These are phyloP conservation scores for Suillus decipiens DNA, from an alignment of 768 basidiomycete species.

Conservation along the genomic window DNA sequence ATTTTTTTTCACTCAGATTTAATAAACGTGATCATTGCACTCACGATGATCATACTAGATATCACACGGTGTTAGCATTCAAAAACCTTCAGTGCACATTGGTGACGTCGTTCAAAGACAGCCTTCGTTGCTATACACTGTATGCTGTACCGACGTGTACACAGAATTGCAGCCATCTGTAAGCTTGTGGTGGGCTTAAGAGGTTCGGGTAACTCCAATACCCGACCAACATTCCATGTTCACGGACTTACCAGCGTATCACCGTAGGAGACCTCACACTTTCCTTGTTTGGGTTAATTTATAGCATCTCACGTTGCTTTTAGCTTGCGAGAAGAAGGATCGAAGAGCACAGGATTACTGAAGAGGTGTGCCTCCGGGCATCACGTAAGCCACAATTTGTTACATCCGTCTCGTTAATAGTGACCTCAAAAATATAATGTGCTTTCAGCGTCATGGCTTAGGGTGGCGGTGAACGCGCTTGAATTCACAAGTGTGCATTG, in stretches of 20 bases:
- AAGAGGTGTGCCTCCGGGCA: slow-evolving; percentile 20
- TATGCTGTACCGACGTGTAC: background rate
- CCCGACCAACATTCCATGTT: background rate
- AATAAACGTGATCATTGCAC: background rate
- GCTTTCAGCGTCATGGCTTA: slow-evolving; percentile 27
- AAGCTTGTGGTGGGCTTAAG: background rate
- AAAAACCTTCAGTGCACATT: background rate
- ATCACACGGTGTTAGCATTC: background rate
- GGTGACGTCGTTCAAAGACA: background rate
- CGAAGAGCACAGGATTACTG: slow-evolving; percentile 28
- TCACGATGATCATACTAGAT: background rate
- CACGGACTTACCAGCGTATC: background rate
- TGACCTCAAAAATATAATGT: slow-evolving; percentile 14
- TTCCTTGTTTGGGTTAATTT: background rate
- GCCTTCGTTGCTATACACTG: background rate
- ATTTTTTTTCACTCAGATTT: background rate
- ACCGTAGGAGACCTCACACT: background rate
- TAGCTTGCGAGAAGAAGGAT: background rate
- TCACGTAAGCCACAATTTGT: slow-evolving; percentile 16
- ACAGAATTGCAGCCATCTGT: background rate
- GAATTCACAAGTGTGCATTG: background rate
- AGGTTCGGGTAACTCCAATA: slow-evolving; percentile 2
- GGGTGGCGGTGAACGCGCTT: slow-evolving; percentile 35
- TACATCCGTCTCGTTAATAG: slow-evolving; percentile 14
- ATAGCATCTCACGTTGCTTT: background rate